Conservation (phyloP, 202 grass and related monocot species). For the Bolboschoenoplectus hybrid region DNA sequence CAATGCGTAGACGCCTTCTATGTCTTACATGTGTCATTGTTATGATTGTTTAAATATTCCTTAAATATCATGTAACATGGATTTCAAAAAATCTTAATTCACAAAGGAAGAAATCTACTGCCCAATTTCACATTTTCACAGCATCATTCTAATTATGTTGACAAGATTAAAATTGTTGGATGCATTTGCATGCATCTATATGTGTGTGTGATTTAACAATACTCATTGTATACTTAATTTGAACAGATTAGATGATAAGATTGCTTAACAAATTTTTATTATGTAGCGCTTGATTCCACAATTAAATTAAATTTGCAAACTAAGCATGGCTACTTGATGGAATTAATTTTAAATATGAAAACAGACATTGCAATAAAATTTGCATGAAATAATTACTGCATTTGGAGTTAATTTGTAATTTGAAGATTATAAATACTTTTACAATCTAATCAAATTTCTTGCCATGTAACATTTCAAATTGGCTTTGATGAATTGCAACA, state of each 20-base stretch:
- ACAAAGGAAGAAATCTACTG: background rate
- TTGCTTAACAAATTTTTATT: background rate
- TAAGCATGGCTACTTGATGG: background rate
- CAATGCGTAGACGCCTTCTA: background rate
- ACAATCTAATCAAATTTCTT: background rate
- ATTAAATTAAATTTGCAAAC: background rate
- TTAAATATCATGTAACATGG: background rate
- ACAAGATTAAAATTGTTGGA: background rate
- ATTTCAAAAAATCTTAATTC: conserved; percentile 7
- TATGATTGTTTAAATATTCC: background rate
- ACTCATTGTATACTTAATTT: background rate
- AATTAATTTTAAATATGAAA: conserved; percentile 9
- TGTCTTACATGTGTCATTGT: background rate
- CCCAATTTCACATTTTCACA: background rate
- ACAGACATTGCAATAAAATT: background rate
- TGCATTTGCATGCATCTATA: background rate
- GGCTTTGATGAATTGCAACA: background rate
- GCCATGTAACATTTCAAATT: background rate
- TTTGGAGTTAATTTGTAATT: background rate
- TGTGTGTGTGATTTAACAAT: background rate
- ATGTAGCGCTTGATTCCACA: background rate
- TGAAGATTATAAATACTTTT: background rate
- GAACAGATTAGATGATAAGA: background rate
- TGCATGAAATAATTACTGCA: background rate
- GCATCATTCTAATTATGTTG: background rate